phyloP scores from a whole-genome alignment of 768 basidiomycete species.

The Pleurotus cornucopiae region DNA sequence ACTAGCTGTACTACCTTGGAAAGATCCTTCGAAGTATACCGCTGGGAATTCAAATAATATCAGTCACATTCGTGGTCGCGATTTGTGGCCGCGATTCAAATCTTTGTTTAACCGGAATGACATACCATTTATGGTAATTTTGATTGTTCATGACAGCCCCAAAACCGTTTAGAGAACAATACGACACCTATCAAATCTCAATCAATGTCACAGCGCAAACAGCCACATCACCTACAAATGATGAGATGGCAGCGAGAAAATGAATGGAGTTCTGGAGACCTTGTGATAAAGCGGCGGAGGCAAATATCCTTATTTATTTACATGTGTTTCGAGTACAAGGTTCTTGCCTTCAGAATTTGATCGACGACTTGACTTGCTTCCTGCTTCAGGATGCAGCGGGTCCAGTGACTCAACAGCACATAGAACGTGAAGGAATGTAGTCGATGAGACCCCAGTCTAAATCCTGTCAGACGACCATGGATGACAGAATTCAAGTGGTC shows the following conservation, averaged over 20 bases:
- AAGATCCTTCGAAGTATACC: no score
- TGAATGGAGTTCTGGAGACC: not conserved
- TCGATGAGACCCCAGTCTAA: no score
- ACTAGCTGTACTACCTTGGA: not conserved
- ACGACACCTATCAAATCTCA: conserved; percentile 2
- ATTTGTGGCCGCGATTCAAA: not conserved
- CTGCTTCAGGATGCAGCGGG: no score
- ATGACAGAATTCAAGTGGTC: not conserved
- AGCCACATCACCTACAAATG: not conserved
- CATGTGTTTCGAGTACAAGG: not conserved
- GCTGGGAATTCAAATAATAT: not conserved
- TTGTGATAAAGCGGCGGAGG: not conserved
- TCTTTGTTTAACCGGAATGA: conserved; percentile 4
- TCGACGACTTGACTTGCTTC: no score
- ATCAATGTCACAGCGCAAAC: not conserved
- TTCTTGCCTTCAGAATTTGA: no score
- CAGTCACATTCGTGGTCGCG: not conserved
- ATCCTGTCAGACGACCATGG: no score
- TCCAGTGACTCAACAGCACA: no score
- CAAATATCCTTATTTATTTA: not conserved
- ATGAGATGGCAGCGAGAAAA: not conserved
- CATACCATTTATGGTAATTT: conserved; percentile 2
- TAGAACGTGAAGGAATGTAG: no score
- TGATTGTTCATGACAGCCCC: not conserved
- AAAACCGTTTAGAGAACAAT: conserved; percentile 2